Evolutionary conservation across 2,329 filamentous ascomycete species (phyloP).

Genomic region (Verticillium nubilum): DNA sequence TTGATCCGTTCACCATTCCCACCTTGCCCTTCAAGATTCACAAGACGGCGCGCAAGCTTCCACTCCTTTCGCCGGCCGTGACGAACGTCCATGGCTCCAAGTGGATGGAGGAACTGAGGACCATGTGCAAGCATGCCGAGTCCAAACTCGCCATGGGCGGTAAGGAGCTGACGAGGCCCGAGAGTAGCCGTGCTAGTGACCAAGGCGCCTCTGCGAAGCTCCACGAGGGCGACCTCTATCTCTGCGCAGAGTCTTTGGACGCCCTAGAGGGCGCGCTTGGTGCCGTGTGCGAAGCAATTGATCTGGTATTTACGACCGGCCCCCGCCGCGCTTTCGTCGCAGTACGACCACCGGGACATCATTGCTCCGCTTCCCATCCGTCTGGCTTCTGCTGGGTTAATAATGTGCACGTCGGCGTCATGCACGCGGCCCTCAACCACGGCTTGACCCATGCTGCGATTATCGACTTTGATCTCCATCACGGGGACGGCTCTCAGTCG

Average conservation of each 20-base stretch:
- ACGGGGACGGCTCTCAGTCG: slow-evolving; percentile 91
- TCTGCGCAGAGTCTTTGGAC: slow-evolving; percentile 78
- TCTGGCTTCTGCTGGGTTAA: slow-evolving; percentile 99
- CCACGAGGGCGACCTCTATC: slow-evolving; percentile 86
- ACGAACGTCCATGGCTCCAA: slow-evolving; percentile 85
- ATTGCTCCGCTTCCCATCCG: slow-evolving; percentile 83
- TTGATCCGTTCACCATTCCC: slow-evolving; percentile 47
- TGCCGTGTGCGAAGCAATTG: slow-evolving; percentile 88
- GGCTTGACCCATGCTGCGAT: slow-evolving; percentile 91
- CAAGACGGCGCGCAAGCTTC: slow-evolving; percentile 68
- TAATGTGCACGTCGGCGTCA: slow-evolving; percentile 95
- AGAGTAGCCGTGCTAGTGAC: slow-evolving; percentile 48
- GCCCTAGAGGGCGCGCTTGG: slow-evolving; percentile 90
- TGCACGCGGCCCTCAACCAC: slow-evolving; percentile 78
- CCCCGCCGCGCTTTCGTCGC: slow-evolving; percentile 83
- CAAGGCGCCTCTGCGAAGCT: slow-evolving; percentile 47
- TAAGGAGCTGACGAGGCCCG: slow-evolving; percentile 70
- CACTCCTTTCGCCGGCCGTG: slow-evolving; percentile 70
- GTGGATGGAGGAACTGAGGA: slow-evolving; percentile 89
- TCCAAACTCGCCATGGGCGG: slow-evolving; percentile 69
- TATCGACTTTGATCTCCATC: slow-evolving; percentile 86
- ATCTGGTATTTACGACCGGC: slow-evolving; percentile 66
- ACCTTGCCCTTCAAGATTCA: slow-evolving; percentile 76
- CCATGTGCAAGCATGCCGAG: slow-evolving; percentile 79
- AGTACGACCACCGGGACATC: slow-evolving; percentile 88